Conservation (phyloP, 2,329 filamentous ascomycete species). For the Ophiosphaerella korrae region DNA sequence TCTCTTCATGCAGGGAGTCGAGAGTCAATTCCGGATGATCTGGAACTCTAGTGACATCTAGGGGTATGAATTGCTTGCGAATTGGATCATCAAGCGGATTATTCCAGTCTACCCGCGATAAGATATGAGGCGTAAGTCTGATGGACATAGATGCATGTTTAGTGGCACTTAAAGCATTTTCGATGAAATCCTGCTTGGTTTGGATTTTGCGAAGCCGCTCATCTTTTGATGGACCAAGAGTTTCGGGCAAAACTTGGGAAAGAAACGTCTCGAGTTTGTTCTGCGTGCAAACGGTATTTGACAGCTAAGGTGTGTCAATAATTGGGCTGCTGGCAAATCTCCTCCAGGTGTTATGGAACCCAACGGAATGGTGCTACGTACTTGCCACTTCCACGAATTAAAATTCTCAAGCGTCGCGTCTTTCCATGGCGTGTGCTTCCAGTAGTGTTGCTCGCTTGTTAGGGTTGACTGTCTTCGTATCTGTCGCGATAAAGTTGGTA, state of each 20-base stretch:
- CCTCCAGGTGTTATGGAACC: neutral
- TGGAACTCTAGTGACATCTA: slow-evolving; percentile 57
- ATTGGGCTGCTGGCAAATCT: neutral
- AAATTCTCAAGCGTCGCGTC: slow-evolving; percentile 57
- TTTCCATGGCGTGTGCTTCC: slow-evolving; percentile 58
- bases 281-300: slow-evolving; percentile 55
- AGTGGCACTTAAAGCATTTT: slow-evolving; percentile 60
- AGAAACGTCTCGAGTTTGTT: slow-evolving; percentile 58
- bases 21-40: slow-evolving; percentile 62
- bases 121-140: slow-evolving; percentile 64
- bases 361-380: slow-evolving; percentile 41
- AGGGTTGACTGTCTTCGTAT: slow-evolving; percentile 17
- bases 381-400: slow-evolving; percentile 61
- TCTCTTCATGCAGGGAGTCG: slow-evolving; percentile 64
- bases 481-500: slow-evolving; percentile 1
- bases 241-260: slow-evolving; percentile 55
- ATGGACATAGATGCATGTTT: slow-evolving; percentile 63
- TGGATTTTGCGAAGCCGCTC: slow-evolving; percentile 46
- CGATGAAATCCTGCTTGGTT: slow-evolving; percentile 59
- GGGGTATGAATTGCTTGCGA: slow-evolving; percentile 64
- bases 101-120: slow-evolving; percentile 64
- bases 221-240: slow-evolving; percentile 48
- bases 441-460: slow-evolving; percentile 48
- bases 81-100: slow-evolving; percentile 65
- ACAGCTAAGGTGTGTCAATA: slow-evolving; percentile 40